Conservation (phyloP, 129 eudicot species). For the Flaveria robusta region DNA sequence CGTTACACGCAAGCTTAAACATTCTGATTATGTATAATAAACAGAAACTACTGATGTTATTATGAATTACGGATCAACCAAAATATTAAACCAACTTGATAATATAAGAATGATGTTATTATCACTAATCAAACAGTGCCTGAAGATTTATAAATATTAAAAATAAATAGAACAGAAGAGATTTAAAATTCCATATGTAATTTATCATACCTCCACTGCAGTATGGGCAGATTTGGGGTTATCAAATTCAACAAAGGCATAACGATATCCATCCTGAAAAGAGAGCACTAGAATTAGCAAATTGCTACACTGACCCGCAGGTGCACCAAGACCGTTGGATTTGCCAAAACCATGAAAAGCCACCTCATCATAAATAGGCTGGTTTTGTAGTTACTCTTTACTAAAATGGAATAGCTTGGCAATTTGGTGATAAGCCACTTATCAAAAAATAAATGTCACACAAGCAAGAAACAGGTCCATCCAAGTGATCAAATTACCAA, state of each 20-base stretch:
- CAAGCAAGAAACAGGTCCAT: not conserved
- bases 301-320: not conserved
- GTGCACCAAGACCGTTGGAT: not conserved
- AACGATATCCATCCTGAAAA: conserved; percentile 48
- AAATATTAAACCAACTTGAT: not conserved
- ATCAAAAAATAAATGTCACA: not conserved
- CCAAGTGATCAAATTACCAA: not conserved
- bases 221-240: conserved; percentile 36
- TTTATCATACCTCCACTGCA: conserved; percentile 44
- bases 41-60: not conserved
- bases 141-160: not conserved
- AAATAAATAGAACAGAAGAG: not conserved
- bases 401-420: not conserved
- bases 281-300: not conserved
- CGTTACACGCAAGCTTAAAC: not conserved
- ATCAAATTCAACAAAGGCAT: conserved; percentile 48
- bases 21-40: not conserved
- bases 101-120: not conserved
- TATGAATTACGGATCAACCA: conserved; percentile 6
- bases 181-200: not conserved
- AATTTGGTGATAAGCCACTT: not conserved
- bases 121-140: conserved; percentile 1
- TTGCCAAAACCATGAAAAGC: not conserved
- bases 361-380: not conserved
- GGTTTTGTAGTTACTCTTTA: not conserved